Percentiles rank a stretch among this genome's conserved stretches.
Evolutionary conservation across 768 basidiomycete species (phyloP).

Genomic region (Trametes cingulata): DNA sequence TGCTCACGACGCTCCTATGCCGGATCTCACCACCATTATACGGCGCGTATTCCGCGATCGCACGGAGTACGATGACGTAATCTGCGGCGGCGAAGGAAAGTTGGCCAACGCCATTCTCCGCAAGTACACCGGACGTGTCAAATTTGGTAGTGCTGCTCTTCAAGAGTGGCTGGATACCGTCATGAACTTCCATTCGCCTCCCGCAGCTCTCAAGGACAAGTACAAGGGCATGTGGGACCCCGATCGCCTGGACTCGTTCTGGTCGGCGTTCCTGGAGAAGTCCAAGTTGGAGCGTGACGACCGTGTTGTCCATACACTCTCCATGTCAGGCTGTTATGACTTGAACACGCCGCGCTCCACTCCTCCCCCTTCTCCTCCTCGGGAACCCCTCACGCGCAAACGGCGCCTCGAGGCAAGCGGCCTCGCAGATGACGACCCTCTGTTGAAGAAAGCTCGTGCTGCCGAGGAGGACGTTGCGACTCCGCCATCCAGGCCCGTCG

Average conservation of each 20-base stretch:
- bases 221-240: background rate
- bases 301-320: background rate
- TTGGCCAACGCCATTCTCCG: background rate
- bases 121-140: background rate
- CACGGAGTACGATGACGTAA: background rate
- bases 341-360: background rate
- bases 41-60: background rate
- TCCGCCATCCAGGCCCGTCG: too few species aligned
- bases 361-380: too few species aligned
- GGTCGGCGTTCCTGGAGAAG: background rate
- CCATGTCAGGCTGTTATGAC: background rate
- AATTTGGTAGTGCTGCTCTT: background rate
- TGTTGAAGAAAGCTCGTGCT: too few species aligned
- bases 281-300: background rate
- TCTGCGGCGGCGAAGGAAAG: background rate
- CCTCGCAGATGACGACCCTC: too few species aligned
- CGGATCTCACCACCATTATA: background rate
- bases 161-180: conserved; percentile 3
- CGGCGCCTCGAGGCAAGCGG: background rate
- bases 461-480: too few species aligned
- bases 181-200: background rate
- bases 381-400: background rate
- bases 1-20: background rate
- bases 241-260: background rate
- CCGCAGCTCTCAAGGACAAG: background rate